Percentiles rank a stretch among this genome's conserved stretches.
Conservation (phyloP, 2,329 filamentous ascomycete species). For the Elsinoe australis region DNA sequence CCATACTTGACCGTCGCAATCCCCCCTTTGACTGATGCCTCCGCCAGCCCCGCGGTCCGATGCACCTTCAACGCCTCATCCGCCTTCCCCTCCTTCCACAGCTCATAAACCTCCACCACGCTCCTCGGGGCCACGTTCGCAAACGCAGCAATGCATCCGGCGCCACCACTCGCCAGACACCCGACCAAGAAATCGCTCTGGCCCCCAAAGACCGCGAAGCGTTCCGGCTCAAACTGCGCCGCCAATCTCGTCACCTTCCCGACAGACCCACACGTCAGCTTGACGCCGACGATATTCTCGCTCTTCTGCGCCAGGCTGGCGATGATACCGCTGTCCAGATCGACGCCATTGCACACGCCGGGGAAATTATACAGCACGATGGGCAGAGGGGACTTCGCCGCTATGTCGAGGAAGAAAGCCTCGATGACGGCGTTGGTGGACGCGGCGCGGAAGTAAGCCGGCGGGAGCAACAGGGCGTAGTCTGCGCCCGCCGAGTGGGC, state of each 20-base stretch:
- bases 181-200: slow-evolving; percentile 59
- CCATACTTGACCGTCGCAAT: slow-evolving; percentile 64
- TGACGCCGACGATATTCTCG: slow-evolving; percentile 55
- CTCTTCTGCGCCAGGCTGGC: slow-evolving; percentile 45
- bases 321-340: slow-evolving; percentile 59
- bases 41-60: slow-evolving; percentile 55
- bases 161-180: slow-evolving; percentile 41
- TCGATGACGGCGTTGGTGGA: slow-evolving; percentile 37
- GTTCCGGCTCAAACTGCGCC: slow-evolving; percentile 44
- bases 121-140: slow-evolving; percentile 51
- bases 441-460: slow-evolving; percentile 40
- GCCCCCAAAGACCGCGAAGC: slow-evolving; percentile 59
- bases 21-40: slow-evolving; percentile 57
- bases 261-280: slow-evolving; percentile 57
- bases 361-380: slow-evolving; percentile 67
- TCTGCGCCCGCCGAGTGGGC: slow-evolving; percentile 37
- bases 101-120: slow-evolving; percentile 50
- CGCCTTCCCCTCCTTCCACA: slow-evolving; percentile 52
- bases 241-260: slow-evolving; percentile 53
- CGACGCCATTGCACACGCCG: slow-evolving; percentile 58
- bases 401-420: slow-evolving; percentile 43
- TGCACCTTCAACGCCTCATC: slow-evolving; percentile 56
- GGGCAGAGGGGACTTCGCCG: slow-evolving; percentile 52
- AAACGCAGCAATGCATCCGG: slow-evolving; percentile 46
- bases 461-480: slow-evolving; percentile 38